Conservation (phyloP, 2,329 filamentous ascomycete species). For the Didymosphaeria variabile region DNA sequence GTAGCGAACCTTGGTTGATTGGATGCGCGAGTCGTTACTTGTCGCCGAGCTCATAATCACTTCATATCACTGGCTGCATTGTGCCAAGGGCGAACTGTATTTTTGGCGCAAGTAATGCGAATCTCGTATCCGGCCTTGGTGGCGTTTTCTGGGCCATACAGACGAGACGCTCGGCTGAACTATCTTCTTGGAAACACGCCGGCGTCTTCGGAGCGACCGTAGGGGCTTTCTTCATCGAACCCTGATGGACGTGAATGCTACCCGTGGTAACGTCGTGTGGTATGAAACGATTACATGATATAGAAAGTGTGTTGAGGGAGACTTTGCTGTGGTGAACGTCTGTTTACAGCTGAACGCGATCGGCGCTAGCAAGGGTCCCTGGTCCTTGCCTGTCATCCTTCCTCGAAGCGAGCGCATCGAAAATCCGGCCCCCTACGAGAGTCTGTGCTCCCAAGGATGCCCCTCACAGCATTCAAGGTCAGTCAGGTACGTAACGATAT, state of each 20-base stretch:
- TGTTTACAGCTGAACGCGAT: constrained; percentile 18
- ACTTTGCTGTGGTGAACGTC: constrained; percentile 7
- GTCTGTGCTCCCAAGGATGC: constrained; percentile 2
- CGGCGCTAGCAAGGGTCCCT: constrained; percentile 10
- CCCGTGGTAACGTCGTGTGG: neutral
- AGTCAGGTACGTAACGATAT: constrained; percentile 2
- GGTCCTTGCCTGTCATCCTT: neutral
- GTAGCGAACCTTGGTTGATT: neutral
- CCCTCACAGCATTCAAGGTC: constrained; percentile 2
- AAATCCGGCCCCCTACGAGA: neutral
- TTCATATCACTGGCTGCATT: constrained; percentile 9
- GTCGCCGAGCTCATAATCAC: neutral
- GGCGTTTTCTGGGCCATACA: constrained; percentile 12
- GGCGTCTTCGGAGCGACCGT: neutral
- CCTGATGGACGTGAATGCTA: neutral
- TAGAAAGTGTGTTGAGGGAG: neutral
- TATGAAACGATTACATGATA: neutral
- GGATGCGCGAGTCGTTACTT: constrained; percentile 5
- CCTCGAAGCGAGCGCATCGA: constrained; percentile 8
- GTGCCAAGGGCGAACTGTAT: constrained; percentile 4
- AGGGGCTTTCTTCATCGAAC: neutral
- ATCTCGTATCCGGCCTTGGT: constrained; percentile 7
- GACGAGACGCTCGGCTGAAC: constrained; percentile 11
- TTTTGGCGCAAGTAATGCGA: constrained; percentile 1
- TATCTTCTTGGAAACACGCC: neutral